Evolutionary conservation across 768 basidiomycete genomes (phyloP).

Genomic region (Tricholoma saponaceum): DNA sequence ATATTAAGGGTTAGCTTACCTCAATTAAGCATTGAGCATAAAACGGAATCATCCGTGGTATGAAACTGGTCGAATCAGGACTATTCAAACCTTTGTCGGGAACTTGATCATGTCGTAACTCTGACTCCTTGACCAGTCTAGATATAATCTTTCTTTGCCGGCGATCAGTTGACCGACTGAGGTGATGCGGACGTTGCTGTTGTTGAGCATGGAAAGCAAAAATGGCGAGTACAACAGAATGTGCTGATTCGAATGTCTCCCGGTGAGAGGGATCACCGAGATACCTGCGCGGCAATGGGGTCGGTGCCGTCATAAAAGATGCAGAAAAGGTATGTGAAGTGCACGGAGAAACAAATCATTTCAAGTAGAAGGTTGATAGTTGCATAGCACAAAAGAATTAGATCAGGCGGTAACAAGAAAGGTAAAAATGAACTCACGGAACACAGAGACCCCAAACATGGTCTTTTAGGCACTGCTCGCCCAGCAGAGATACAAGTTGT

Average conservation of each 20-base stretch:
- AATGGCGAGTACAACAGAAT: conserved; percentile 76
- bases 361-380: background rate
- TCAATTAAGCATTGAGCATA: conserved; percentile 70
- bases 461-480: conserved; percentile 46
- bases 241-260: conserved; percentile 83
- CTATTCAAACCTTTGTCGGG: conserved; percentile 1
- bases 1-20: conserved; percentile 33
- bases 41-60: conserved; percentile 63
- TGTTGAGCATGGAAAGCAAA: conserved; percentile 58
- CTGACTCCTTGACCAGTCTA: background rate
- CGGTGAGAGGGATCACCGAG: conserved; percentile 56
- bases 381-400: background rate
- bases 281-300: conserved; percentile 39
- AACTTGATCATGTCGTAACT: conserved; percentile 1
- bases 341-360: background rate
- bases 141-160: background rate
- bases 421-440: conserved; percentile 45
- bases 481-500: conserved; percentile 66
- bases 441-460: conserved; percentile 58
- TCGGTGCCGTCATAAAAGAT: conserved; percentile 9
- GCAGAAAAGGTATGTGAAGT: background rate
- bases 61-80: conserved; percentile 32
- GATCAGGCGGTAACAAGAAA: conserved; percentile 3
- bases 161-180: conserved; percentile 1
- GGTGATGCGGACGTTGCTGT: conserved; percentile 11